Conservation (phyloP, 345 rosid genomes). For the Bruguiera parviflora region DNA sequence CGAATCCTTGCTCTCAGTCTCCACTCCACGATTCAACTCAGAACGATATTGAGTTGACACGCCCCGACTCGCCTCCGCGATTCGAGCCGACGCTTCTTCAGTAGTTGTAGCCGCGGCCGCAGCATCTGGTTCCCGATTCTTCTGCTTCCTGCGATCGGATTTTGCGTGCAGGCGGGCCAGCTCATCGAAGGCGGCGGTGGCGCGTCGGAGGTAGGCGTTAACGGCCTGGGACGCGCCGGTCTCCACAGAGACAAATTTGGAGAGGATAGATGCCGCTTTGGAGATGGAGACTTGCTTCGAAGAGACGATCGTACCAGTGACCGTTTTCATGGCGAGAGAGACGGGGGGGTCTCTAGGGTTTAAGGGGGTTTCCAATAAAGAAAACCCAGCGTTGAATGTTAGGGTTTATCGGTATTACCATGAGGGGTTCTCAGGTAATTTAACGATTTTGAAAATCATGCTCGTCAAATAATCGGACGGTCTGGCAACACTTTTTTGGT, state of each 20-base stretch:
- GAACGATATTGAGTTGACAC: slow-evolving; percentile 1
- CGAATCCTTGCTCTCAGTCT: background rate
- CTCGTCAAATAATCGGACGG: too few relatives aligned
- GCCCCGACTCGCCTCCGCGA: slow-evolving; percentile 1
- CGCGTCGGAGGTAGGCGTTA: slow-evolving; percentile 43
- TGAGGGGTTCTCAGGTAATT: too few relatives aligned
- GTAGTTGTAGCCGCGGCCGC: background rate
- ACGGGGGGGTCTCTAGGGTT: background rate
- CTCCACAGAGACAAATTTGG: slow-evolving; percentile 37
- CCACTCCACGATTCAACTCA: background rate
- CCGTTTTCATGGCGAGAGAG: slow-evolving; percentile 34
- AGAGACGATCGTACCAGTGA: slow-evolving; percentile 31
- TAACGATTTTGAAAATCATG: too few relatives aligned
- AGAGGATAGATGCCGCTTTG: slow-evolving; percentile 42
- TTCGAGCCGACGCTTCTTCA: slow-evolving; percentile 12
- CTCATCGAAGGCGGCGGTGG: slow-evolving; percentile 38
- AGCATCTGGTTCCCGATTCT: slow-evolving; percentile 6
- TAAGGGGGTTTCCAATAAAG: too few relatives aligned
- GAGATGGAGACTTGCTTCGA: slow-evolving; percentile 29
- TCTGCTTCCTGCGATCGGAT: slow-evolving; percentile 7
- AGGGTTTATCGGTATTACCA: too few relatives aligned
- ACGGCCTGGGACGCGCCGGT: slow-evolving; percentile 54
- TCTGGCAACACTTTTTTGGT: too few relatives aligned
- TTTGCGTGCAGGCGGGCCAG: slow-evolving; percentile 30
- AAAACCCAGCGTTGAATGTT: too few relatives aligned